Evolutionary conservation across 2,329 filamentous ascomycete species (phyloP), one percentile per base, ranked within the genome.

Genomic region (Eutypella sp.): DNA sequence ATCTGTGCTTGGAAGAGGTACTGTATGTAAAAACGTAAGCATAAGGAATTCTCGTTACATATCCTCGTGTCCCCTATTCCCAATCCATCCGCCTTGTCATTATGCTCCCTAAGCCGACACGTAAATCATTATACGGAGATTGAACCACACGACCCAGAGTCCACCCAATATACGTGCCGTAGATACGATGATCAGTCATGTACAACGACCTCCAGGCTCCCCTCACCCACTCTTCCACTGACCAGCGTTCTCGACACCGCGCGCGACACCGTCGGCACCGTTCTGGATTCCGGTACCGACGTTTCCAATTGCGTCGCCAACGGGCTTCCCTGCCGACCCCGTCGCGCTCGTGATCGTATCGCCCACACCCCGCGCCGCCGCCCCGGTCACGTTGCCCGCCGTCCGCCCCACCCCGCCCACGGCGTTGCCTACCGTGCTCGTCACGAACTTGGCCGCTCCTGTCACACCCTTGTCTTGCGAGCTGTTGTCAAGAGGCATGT

Each of bases 181-280:
- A 29, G 13, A 7, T 13, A 13, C 7, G 25, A 7, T 29, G 25
- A 29, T 7, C 13, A 29, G 13, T 7, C 25, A 13, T 7, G 25
- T 13, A 13, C 25, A 29, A 29, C 13, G n/a, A n/a, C n/a, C n/a
- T n/a, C n/a, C 25, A 13, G 13, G 25, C 25, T 29, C 7, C 25
- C 25, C 13, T n/a, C n/a, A 29, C 7, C 25, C 13, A 13, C 41
- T 47, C 53, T 58, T 61, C 70, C 71, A 72, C 53, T 72, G 57
- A 3, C 71, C 72, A 10, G 70, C 73, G 57, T 73, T 66, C 58
- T 76, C 72, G 22, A 74, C 65, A 0, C 72, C 73, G 56, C 67
- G 65, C 8, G 69, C 67, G 18, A 76, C 65, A 41, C 59, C 58
- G 39, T 63, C 63, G 8, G 68, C 65, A 13, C 71, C 73, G 48